Percentiles rank a stretch among this genome's conserved stretches.
These are phyloP conservation scores for Ceratocystis albifundus DNA, from an alignment of 2,329 filamentous ascomycete species.

Conservation along the genomic window DNA sequence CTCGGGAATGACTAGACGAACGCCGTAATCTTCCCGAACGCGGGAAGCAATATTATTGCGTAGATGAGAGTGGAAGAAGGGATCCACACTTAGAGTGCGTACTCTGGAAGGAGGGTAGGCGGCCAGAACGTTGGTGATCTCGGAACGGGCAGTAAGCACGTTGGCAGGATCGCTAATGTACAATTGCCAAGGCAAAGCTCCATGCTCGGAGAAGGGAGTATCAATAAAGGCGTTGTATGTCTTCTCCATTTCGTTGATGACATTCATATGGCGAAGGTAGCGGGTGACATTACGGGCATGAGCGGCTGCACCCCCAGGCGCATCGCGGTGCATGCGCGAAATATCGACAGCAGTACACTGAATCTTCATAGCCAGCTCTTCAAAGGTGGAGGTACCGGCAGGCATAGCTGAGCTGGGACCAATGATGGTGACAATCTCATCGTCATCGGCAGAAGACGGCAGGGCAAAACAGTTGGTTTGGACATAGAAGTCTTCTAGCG, in stretches of 20 bases:
- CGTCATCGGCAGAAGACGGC: slow-evolving; percentile 64
- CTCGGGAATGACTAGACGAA: slow-evolving; percentile 61
- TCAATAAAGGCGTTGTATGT: slow-evolving; percentile 79
- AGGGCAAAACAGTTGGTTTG: slow-evolving; percentile 86
- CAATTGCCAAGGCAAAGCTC: slow-evolving; percentile 71
- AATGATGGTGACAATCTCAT: slow-evolving; percentile 73
- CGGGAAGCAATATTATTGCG: slow-evolving; percentile 50
- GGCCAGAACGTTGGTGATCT: slow-evolving; percentile 62
- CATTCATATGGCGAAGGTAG: slow-evolving; percentile 71
- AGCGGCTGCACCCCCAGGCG: slow-evolving; percentile 56
- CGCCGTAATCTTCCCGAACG: slow-evolving; percentile 57
- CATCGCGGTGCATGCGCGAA: slow-evolving; percentile 63
- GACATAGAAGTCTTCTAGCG: slow-evolving; percentile 73
- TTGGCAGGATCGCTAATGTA: slow-evolving; percentile 82
- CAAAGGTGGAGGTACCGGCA: slow-evolving; percentile 66
- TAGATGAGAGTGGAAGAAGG: slow-evolving; percentile 68
- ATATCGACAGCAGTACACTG: slow-evolving; percentile 75
- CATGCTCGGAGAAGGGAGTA: slow-evolving; percentile 57
- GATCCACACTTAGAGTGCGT: slow-evolving; percentile 54
- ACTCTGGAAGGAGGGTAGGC: slow-evolving; percentile 64
- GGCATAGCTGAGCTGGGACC: slow-evolving; percentile 65
- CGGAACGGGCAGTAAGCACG: slow-evolving; percentile 59
- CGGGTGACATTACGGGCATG: slow-evolving; percentile 81
- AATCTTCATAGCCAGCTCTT: slow-evolving; percentile 81
- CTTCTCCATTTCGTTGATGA: slow-evolving; percentile 71